Evolutionary conservation across 208 protist species (phyloP).

Genomic region (Wallacemonas collosoma): DNA sequence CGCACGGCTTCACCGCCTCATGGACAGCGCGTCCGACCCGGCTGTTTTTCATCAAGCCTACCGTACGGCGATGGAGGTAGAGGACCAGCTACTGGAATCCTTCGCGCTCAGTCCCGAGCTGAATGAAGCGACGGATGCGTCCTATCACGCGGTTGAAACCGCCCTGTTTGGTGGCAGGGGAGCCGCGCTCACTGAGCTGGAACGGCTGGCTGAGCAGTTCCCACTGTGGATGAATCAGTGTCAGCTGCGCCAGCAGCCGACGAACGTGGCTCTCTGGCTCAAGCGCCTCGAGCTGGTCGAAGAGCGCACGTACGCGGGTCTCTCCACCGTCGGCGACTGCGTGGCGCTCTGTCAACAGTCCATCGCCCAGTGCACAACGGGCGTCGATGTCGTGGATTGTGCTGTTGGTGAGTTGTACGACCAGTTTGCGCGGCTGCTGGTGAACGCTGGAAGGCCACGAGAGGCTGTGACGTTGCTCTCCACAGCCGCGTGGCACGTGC

Average conservation of each 20-base stretch:
- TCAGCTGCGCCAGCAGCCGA: conserved; percentile 51
- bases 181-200: conserved; percentile 26
- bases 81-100: conserved; percentile 77
- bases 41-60: conserved; percentile 52
- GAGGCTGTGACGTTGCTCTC: conserved; percentile 47
- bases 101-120: conserved; percentile 58
- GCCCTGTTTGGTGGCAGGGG: conserved; percentile 34
- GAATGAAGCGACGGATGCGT: conserved; percentile 28
- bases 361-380: conserved; percentile 65
- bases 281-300: conserved; percentile 76
- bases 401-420: conserved; percentile 68
- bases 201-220: conserved; percentile 41
- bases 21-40: conserved; percentile 54
- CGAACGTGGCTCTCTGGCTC: conserved; percentile 62
- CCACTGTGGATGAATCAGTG: conserved; percentile 69
- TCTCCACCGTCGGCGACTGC: conserved; percentile 32
- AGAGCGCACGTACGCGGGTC: conserved; percentile 43
- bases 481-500: conserved; percentile 64
- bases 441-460: conserved; percentile 27
- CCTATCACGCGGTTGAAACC: conserved; percentile 24
- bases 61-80: conserved; percentile 55
- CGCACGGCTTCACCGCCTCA: conserved; percentile 36
- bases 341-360: conserved; percentile 58
- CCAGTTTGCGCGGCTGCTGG: conserved; percentile 42
- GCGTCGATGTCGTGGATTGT: conserved; percentile 43